Base-by-base conservation (phyloP, 2,329 filamentous ascomycete species). In the Westerdykella aurantiaca region DNA sequence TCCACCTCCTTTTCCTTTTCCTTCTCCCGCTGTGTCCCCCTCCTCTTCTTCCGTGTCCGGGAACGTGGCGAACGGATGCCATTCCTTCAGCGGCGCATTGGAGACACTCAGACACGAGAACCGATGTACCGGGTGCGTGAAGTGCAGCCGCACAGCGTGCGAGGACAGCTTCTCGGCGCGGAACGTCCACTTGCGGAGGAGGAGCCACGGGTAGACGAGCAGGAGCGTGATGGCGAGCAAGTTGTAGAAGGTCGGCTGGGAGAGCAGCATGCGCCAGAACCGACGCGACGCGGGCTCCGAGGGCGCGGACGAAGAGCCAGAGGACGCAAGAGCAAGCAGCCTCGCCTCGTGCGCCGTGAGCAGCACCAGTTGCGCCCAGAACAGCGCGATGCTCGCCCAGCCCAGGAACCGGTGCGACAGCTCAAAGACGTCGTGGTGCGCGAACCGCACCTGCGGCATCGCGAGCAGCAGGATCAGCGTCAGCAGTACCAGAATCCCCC, bases 121-220 rank as follows among this genome's bases (percentile, higher is more conserved):
- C n/a, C 55, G 57, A 44, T 55, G 51, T 23, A 66, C 42, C 11
- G 21, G 39, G 33, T 63, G 44, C 5, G 53, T 47, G 46, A 61
- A 64, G 59, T 84, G 79, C 16, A 93, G 76, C 34, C 82, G 79
- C 23, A 87, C 71, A 33, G 86, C 86, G 67, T 90, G 86, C 17
- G 75, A 63, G 0, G 86, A 91, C 14, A 93, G 78, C 3, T 75
- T 70, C 57, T 88, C 81, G 7, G 82, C 72, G 16, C 76, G 70
- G 48, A 91, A 83, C 9, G 71, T 69, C 44, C 86, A 81, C 53
- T 79, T 81, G 43, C 85, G 80, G 22, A 93, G 78, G 45, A 79
- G 76, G 2, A 85, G 61, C 86, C 87, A 94, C 1, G 87, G 85
- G 41, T 84, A 80, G 37, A 83, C 71, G 49, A 90, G 76, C 51